These are phyloP conservation scores for Parathielavia hyrcaniae DNA, from an alignment of 495 filamentous ascomycete species.

Conservation along the genomic window DNA sequence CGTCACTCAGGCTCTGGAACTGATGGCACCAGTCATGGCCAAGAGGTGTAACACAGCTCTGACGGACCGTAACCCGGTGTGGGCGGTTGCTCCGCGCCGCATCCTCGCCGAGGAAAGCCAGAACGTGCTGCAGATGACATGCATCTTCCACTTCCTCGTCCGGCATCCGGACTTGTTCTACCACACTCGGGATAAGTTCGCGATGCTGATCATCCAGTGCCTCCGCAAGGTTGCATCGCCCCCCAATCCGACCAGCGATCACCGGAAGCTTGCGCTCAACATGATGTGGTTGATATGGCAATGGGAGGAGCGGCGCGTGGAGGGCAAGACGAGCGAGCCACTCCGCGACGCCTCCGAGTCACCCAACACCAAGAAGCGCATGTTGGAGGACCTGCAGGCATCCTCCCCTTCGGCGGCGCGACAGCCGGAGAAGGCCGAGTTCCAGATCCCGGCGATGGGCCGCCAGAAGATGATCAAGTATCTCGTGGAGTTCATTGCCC, in stretches of 20 bases:
- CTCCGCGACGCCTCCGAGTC: constrained; percentile 55
- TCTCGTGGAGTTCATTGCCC: constrained; percentile 86
- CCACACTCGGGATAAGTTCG: constrained; percentile 85
- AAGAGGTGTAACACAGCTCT: constrained; percentile 53
- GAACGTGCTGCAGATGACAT: constrained; percentile 92
- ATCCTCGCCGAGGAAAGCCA: constrained; percentile 94
- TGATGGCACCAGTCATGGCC: constrained; percentile 89
- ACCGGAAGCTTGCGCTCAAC: constrained; percentile 83
- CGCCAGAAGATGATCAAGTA: constrained; percentile 81
- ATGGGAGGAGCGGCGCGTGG: constrained; percentile 81
- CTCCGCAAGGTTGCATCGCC: constrained; percentile 81
- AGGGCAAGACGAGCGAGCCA: constrained; percentile 42
- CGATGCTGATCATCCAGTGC: constrained; percentile 79
- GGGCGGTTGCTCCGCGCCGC: constrained; percentile 85
- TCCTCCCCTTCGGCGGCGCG: constrained; percentile 46
- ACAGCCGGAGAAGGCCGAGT: constrained; percentile 57
- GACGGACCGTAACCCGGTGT: constrained; percentile 52
- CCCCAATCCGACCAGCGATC: constrained; percentile 83
- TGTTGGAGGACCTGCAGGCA: constrained; percentile 51
- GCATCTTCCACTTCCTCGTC: constrained; percentile 95
- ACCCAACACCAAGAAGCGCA: constrained; percentile 69
- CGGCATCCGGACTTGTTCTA: constrained; percentile 90
- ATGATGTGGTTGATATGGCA: constrained; percentile 83
- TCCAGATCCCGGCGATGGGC: constrained; percentile 57
- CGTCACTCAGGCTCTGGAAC: constrained; percentile 87